phyloP scores from a whole-genome alignment of 2,329 filamentous ascomycete genomes.

The Chaetomiaceae sp. region DNA sequence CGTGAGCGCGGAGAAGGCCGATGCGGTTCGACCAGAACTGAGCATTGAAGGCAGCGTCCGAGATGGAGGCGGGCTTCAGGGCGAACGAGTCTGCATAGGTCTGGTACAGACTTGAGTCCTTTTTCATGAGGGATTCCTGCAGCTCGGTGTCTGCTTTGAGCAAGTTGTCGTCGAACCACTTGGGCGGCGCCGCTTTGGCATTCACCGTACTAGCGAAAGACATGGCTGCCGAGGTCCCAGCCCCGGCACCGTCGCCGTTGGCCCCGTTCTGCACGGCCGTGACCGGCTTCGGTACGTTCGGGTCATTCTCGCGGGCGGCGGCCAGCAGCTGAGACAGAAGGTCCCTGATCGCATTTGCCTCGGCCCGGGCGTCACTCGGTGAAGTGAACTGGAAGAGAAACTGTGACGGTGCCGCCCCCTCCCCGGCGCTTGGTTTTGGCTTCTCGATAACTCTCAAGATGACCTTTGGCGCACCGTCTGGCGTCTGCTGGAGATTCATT shows the following conservation, averaged over 20 bases:
- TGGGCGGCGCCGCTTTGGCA: constrained; percentile 47
- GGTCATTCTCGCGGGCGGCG: constrained; percentile 56
- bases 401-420: constrained; percentile 48
- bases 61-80: constrained; percentile 80
- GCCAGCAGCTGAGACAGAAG: constrained; percentile 74
- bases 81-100: constrained; percentile 82
- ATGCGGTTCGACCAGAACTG: constrained; percentile 94
- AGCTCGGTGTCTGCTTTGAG: constrained; percentile 75
- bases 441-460: constrained; percentile 91
- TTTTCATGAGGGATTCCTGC: constrained; percentile 83
- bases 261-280: constrained; percentile 31
- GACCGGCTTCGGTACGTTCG: constrained; percentile 46
- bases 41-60: constrained; percentile 73
- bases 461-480: constrained; percentile 79
- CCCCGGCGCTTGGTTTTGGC: constrained; percentile 43
- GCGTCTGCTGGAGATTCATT: constrained; percentile 92
- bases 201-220: constrained; percentile 69
- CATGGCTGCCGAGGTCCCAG: constrained; percentile 61
- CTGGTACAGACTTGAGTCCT: constrained; percentile 68
- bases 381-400: constrained; percentile 92
- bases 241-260: constrained; percentile 32
- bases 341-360: constrained; percentile 83
- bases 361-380: constrained; percentile 64
- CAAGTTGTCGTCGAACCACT: constrained; percentile 76
- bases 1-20: constrained; percentile 81